Base-by-base conservation (phyloP, 202 grass and related monocot species). In the Alloteropsis angusta region DNA sequence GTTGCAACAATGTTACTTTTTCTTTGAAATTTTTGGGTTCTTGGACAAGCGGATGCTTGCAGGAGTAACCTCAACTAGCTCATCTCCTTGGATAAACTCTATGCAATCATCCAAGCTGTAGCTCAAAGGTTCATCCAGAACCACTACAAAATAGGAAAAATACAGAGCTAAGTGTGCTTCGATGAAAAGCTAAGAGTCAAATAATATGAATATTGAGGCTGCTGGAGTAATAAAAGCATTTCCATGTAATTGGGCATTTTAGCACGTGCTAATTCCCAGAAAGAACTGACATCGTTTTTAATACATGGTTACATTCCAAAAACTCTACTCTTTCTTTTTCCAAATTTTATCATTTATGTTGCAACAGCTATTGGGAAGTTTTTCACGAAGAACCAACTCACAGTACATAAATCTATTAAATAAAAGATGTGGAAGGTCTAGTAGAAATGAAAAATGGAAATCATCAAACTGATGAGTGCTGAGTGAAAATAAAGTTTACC, bases 51-150 rank as follows among this genome's bases (percentile, higher is more conserved):
- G 90, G 71, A 98, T 90, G 45, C 85, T 93, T 68, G 52, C 37
- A 65, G 95, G 95, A 41, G 95, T 98, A 55, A 98, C 87, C 74
- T 98, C 95, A 23, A 98, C 89, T 73, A 98, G 62, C 81, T 98
- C 95, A 80, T 98, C 92, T 80, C 94, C 92, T 93, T 94, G 85
- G 79, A 98, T 98, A 53, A 90, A 94, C 81, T 98, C 95, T 83
- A 98, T 98, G 87, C 91, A 98, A 64, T 98, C 95, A 72, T 98
- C 95, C 83, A 98, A 88, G 85, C 95, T 98, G 67, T 92, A 98
- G 60, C 37, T 85, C 78, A 98, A 74, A 8, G 95, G 74, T 66
- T 91, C 87, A 76, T 98, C 95, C 50, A 98, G 92, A 78, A 98
- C 95, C 68, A 98, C 95, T 98, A 84, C 50, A 86, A 46, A 57